phyloP scores from a whole-genome alignment of 495 filamentous ascomycete species.

The Chlorociboria aeruginascens region DNA sequence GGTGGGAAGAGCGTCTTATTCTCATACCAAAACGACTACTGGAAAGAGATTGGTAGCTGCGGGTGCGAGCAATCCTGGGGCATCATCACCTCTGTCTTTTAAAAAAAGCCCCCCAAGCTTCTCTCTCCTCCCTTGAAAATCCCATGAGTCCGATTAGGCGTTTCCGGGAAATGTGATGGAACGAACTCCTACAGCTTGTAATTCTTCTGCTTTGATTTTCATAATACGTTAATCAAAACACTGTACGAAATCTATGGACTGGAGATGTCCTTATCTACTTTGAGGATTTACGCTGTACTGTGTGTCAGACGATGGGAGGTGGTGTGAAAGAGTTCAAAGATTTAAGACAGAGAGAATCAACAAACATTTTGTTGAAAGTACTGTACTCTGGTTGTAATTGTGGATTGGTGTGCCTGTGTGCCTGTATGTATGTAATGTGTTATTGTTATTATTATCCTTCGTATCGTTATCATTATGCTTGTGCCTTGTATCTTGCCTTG shows the following conservation, averaged over 20 bases:
- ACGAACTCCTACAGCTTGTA: neutral
- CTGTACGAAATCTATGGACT: no score
- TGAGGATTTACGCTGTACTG: no score
- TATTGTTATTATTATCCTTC: neutral
- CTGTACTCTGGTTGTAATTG: no score
- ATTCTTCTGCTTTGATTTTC: neutral
- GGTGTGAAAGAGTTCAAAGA: slow-evolving; percentile 7
- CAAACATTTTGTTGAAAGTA: no score
- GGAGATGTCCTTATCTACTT: no score
- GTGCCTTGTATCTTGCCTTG: neutral
- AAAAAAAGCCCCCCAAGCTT: no score
- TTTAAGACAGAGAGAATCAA: neutral
- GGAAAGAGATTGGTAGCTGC: slow-evolving; percentile 64
- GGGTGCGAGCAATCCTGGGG: slow-evolving; percentile 76
- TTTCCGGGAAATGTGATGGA: no score
- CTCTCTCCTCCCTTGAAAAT: neutral
- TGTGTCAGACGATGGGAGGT: neutral
- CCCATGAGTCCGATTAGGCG: no score
- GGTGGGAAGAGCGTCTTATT: slow-evolving; percentile 60
- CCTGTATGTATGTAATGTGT: slow-evolving; percentile 4
- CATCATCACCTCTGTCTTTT: slow-evolving; percentile 41
- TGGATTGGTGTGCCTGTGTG: no score
- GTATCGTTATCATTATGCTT: neutral
- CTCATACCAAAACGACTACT: slow-evolving; percentile 65
- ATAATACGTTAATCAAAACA: no score